phyloP scores from a whole-genome alignment of 305 asterid species.

The Solanum hybrid region DNA sequence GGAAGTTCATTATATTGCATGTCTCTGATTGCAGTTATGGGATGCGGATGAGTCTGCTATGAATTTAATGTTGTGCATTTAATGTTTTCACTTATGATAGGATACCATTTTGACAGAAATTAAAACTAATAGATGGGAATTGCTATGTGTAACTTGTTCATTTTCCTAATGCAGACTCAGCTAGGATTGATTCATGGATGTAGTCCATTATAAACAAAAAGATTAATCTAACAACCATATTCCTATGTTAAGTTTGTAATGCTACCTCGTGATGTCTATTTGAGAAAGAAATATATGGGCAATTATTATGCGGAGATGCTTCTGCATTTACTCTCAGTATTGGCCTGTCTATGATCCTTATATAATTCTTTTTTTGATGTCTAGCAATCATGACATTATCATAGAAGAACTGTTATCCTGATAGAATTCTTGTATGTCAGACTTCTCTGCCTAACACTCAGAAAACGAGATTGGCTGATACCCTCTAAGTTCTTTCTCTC shows the following conservation, averaged over 20 bases:
- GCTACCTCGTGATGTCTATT: not conserved
- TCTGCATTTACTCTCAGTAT: not conserved
- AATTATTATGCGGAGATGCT: not conserved
- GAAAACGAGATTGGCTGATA: not conserved
- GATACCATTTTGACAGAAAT: not conserved
- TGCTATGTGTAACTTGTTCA: not conserved
- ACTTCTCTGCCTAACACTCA: not conserved
- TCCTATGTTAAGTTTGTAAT: not conserved
- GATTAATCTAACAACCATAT: not conserved
- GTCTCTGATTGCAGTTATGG: not conserved
- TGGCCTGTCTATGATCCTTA: not conserved
- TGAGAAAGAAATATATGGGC: not conserved
- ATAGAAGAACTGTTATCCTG: not conserved
- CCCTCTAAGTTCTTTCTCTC: not conserved
- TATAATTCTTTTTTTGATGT: not conserved
- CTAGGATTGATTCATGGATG: not conserved
- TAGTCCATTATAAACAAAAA: not conserved
- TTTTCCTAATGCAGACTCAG: not conserved
- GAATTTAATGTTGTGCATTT: not conserved
- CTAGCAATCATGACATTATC: not conserved
- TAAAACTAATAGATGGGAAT: not conserved
- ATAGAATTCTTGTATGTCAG: not conserved
- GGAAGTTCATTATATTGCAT: not conserved
- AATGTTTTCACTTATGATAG: not conserved
- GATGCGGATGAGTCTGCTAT: not conserved